Base-by-base conservation (phyloP, 371 early-diverging fungal genomes). In the Lichtheimia hyalospora region DNA sequence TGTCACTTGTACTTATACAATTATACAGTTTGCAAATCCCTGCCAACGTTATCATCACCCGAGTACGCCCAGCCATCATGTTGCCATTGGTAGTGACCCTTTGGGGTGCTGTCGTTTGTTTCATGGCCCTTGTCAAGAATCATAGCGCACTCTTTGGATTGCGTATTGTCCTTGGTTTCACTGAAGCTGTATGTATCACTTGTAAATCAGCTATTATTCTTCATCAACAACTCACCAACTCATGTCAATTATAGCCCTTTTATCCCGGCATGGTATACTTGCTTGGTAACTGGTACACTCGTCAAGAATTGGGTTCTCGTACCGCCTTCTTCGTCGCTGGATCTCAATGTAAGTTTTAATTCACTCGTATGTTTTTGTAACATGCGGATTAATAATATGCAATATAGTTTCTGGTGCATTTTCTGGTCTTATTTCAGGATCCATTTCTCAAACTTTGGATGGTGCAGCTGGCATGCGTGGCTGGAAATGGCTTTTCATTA, bases 271-370 rank as follows among this genome's bases (percentile, higher is more conserved):
- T 88, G 24, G 77, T 90, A 12, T 89, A 80, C 51, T 83, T 88
- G 66, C 73, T 92, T 27, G 87, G 92, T 25, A 80, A 82, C 52
- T 94, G 92, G 87, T 94, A 93, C 60, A 82, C 83, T 20, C 79
- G 85, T 18, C 66, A 79, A 34, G 95, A 95, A 66, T 75, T 84
- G 28, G 88, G 89, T 14, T 73, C 77, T 43, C 87, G 93, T 51
- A 82, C 87, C 3, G 87, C 86, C 14, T 57, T 87, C 46, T 91
- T 91, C 63, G 88, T 82, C 54, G 68, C 83, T 44, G 84, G 84
- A 15, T 70, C 84, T 24, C 75, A 83, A 50, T 85, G 6, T 60
- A 85, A 48, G 34, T 10, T 8, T 10, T n/a, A n/a, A 10, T 34
- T 34, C 8, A 8, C 10, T 8, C 6, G 8, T 34, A 10, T 34